Evolutionary conservation across 306 rosid genomes (phyloP), one percentile per base, ranked within the genome.

Genomic region (Albizia julibrissin): DNA sequence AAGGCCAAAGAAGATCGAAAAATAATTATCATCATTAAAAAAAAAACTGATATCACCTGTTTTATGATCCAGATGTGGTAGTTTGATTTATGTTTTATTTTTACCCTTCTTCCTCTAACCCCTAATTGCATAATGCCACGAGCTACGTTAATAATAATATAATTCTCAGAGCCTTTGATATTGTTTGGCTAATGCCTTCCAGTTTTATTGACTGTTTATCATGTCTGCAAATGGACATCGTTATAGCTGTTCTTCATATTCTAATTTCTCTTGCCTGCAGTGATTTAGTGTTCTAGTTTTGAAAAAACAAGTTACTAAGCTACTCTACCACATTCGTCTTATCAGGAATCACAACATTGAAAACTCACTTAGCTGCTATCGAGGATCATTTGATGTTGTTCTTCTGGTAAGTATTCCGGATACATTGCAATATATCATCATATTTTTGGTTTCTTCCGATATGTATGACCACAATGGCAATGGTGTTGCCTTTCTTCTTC

Each of bases 331-430:
- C 66, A 69, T 72, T 27, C 10, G 56, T 70, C 77, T 84, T 75
- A 10, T 22, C 92, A 95, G 99, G 94, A 95, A 92, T 69, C 93
- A 95, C 84, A 79, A 87, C 79, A 70, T 93, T 79, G 94, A 89
- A 75, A 80, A 87, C 75, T 95, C 99, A 40, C 90, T 93, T 61
- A 89, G 85, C 76, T 64, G 84, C 93, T 95, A 95, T 80, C 62
- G 67, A 65, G 69, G 87, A 75, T 89, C 99, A 52, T 95, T 95
- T 40, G 98, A 93, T 86, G 85, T 92, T 46, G 96, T 93, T 86
- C 89, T 90, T 80, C 65, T 91, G 93, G 99, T 93, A 87, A 91
- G 95, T 85, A 10, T 56, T 87, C 79, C 47, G 24, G 26, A 27
- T 77, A 76, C 52, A 11, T 12, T 44, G 59, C 76, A 66, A 43